phyloP scores from a whole-genome alignment of 257 asterid genomes.

The Lycium barbarum region DNA sequence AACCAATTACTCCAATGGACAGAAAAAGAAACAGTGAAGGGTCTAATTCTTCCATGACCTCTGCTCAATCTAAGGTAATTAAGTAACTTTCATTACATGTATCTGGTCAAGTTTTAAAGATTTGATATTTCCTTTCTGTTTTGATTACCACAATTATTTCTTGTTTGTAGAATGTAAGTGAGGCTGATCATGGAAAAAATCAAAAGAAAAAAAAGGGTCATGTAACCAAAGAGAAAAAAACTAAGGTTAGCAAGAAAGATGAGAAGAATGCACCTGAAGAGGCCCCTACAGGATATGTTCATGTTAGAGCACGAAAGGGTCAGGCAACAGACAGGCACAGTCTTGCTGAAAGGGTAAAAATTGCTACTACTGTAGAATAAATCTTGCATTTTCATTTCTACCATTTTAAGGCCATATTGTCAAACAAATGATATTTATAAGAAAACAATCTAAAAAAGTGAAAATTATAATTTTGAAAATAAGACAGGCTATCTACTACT shows the following conservation, averaged over 20 bases:
- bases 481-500: too few species aligned
- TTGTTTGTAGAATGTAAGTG: conserved; percentile 39
- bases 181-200: conserved; percentile 36
- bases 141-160: background rate
- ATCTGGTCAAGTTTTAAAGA: background rate
- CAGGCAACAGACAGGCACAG: conserved; percentile 91
- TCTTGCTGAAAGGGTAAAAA: conserved; percentile 80
- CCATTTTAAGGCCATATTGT: background rate
- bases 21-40: conserved; percentile 45
- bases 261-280: conserved; percentile 41
- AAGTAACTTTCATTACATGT: background rate
- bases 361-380: background rate
- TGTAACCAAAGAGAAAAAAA: conserved; percentile 41
- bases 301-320: conserved; percentile 89
- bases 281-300: conserved; percentile 58
- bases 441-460: too few species aligned
- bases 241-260: conserved; percentile 32
- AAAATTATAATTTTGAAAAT: too few species aligned
- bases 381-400: background rate
- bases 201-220: conserved; percentile 46
- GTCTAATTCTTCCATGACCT: conserved; percentile 36
- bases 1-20: conserved; percentile 34
- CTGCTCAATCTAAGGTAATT: conserved; percentile 63
- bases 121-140: background rate
- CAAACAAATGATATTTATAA: too few species aligned